A percentile compares a stretch with the other conserved stretches of the same genome.
These are phyloP conservation scores for Hypholoma fasciculare DNA, from an alignment of 768 basidiomycete genomes.

Conservation along the genomic window DNA sequence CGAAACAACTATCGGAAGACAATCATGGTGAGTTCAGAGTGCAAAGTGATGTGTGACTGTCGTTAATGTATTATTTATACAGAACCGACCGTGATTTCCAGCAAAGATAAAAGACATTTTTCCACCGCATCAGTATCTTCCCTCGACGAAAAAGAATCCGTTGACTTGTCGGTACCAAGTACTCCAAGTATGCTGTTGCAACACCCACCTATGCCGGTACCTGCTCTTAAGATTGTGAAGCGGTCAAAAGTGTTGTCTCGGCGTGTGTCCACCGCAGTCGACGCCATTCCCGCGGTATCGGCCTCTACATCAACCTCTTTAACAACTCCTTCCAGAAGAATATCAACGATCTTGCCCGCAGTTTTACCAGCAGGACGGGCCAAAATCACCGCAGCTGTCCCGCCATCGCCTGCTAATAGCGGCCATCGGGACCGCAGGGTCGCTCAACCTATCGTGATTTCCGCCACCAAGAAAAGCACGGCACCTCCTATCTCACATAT, in stretches of 20 bases:
- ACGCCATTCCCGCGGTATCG: not conserved
- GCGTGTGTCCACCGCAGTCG: not conserved
- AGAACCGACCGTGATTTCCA: not conserved
- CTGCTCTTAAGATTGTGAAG: constrained; percentile 52
- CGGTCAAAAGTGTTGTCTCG: constrained; percentile 21
- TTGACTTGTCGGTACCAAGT: constrained; percentile 18
- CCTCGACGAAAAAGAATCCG: not conserved
- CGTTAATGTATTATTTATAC: no score
- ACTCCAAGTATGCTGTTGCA: constrained; percentile 8
- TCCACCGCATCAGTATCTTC: not conserved
- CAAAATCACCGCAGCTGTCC: not conserved
- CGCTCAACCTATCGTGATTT: not conserved
- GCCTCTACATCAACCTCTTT: constrained; percentile 1
- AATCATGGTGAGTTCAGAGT: no score
- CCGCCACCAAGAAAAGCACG: not conserved
- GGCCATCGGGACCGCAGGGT: not conserved
- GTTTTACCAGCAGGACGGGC: not conserved
- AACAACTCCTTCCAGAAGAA: constrained; percentile 10
- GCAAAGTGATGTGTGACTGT: no score
- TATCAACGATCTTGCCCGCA: constrained; percentile 6
- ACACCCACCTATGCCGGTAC: constrained; percentile 36
- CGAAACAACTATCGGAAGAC: no score
- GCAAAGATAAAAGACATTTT: not conserved
- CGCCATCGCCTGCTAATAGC: not conserved
- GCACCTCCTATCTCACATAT: not conserved